Evolutionary conservation across 1,284 basidiomycete genomes (phyloP).

Genomic region (Trichosporon sp.): DNA sequence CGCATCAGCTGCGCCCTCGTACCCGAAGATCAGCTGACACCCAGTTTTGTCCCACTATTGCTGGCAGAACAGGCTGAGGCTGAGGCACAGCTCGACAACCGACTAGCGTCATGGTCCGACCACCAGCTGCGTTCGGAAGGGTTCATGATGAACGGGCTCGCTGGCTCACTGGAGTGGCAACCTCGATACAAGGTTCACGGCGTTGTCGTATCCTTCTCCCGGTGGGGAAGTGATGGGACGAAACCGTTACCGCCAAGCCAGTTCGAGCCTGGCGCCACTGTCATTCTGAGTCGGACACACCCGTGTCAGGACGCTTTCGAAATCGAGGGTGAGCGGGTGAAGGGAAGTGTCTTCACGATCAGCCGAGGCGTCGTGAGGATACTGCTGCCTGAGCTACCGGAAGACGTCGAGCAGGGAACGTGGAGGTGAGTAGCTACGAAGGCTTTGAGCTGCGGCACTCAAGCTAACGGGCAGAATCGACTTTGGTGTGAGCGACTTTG

Average conservation of each 20-base stretch:
- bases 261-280: constrained; percentile 63
- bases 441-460: not conserved
- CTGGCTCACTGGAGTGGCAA: constrained; percentile 45
- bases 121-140: constrained; percentile 67
- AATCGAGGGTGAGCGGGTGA: constrained; percentile 59
- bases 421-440: constrained; percentile 62
- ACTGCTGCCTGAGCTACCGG: constrained; percentile 61
- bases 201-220: constrained; percentile 59
- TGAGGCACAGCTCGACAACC: constrained; percentile 62
- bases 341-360: constrained; percentile 64
- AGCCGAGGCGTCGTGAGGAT: constrained; percentile 61
- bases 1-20: not conserved
- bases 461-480: constrained; percentile 63
- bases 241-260: constrained; percentile 33
- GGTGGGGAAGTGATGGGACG: constrained; percentile 65
- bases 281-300: constrained; percentile 67
- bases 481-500: constrained; percentile 68
- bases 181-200: constrained; percentile 29
- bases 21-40: not conserved
- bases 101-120: constrained; percentile 68
- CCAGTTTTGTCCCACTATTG: constrained; percentile 68
- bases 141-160: constrained; percentile 67
- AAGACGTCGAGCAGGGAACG: constrained; percentile 57
- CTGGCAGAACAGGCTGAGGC: constrained; percentile 68
- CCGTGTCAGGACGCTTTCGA: constrained; percentile 57